Conservation (phyloP, 1,139 yeast species). For the Saccharomyces pastorianus region DNA sequence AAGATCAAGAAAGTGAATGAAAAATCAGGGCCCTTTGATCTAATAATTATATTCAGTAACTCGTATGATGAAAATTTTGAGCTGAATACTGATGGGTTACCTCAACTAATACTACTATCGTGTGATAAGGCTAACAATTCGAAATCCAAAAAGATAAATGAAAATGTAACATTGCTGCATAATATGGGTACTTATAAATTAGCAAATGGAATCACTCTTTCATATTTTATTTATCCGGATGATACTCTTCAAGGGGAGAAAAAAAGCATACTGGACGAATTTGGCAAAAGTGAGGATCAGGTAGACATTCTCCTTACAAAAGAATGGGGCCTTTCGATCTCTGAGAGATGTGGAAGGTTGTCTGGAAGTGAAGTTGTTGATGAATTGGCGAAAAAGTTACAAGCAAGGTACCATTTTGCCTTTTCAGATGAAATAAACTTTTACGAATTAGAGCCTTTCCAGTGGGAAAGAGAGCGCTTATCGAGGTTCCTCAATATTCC, state of each 20-base stretch:
- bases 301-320: slow-evolving; percentile 53
- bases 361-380: slow-evolving; percentile 38
- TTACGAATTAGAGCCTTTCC: slow-evolving; percentile 51
- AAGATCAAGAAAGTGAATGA: slow-evolving; percentile 44
- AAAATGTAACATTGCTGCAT: slow-evolving; percentile 29
- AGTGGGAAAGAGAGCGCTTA: slow-evolving; percentile 38
- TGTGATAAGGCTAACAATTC: not conserved
- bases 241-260: slow-evolving; percentile 18
- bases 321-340: slow-evolving; percentile 54
- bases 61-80: slow-evolving; percentile 12
- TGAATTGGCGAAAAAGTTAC: slow-evolving; percentile 35
- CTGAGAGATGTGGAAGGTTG: slow-evolving; percentile 32
- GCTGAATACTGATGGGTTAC: slow-evolving; percentile 21
- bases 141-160: not conserved
- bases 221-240: slow-evolving; percentile 36
- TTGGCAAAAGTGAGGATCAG: slow-evolving; percentile 11
- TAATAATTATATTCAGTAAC: slow-evolving; percentile 47
- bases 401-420: slow-evolving; percentile 62
- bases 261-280: slow-evolving; percentile 17
- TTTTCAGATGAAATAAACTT: slow-evolving; percentile 44
- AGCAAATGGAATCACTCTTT: slow-evolving; percentile 41
- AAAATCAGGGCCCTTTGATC: slow-evolving; percentile 61
- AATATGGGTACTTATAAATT: slow-evolving; percentile 37
- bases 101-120: slow-evolving; percentile 30
- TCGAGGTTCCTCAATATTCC: slow-evolving; percentile 62